Percentiles rank a stretch among this genome's conserved stretches.
These are phyloP conservation scores for Ramaria rubella DNA, from an alignment of 768 basidiomycete species.

Conservation along the genomic window DNA sequence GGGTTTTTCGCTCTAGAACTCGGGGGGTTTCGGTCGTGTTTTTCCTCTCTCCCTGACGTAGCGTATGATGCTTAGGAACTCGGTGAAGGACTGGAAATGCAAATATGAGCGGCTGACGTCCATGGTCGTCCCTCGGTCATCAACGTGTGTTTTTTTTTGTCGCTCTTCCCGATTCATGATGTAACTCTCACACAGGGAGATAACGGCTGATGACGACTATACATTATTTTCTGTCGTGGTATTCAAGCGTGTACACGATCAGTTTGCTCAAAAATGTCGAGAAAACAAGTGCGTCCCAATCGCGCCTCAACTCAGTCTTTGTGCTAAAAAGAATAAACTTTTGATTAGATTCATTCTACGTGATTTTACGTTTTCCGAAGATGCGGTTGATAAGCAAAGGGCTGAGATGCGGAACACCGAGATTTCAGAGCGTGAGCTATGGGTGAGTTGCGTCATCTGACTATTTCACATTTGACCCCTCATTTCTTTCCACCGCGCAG, in stretches of 20 bases:
- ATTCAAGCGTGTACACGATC: constrained; percentile 87
- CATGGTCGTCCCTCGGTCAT: constrained; percentile 93
- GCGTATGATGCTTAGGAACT: constrained; percentile 42
- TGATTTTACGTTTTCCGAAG: constrained; percentile 89
- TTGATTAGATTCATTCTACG: constrained; percentile 75
- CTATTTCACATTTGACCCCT: background rate
- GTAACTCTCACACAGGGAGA: constrained; percentile 38
- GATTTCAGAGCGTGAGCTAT: constrained; percentile 89
- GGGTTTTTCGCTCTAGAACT: constrained; percentile 20
- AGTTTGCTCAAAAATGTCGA: constrained; percentile 88
- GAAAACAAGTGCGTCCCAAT: constrained; percentile 73
- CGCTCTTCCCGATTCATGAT: background rate
- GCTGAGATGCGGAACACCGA: constrained; percentile 77
- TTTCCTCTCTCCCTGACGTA: background rate
- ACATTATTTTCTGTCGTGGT: constrained; percentile 77
- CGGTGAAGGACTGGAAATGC: constrained; percentile 79
- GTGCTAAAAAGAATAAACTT: constrained; percentile 6
- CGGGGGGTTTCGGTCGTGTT: background rate
- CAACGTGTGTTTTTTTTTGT: constrained; percentile 48
- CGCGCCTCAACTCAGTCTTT: background rate
- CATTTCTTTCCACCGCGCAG: constrained; percentile 33
- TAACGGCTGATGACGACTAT: constrained; percentile 86
- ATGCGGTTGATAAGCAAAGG: constrained; percentile 69
- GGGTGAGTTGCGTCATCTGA: constrained; percentile 50
- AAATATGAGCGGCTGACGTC: constrained; percentile 82